Conservation (phyloP, 306 rosid genomes). For the Myrica gale region DNA sequence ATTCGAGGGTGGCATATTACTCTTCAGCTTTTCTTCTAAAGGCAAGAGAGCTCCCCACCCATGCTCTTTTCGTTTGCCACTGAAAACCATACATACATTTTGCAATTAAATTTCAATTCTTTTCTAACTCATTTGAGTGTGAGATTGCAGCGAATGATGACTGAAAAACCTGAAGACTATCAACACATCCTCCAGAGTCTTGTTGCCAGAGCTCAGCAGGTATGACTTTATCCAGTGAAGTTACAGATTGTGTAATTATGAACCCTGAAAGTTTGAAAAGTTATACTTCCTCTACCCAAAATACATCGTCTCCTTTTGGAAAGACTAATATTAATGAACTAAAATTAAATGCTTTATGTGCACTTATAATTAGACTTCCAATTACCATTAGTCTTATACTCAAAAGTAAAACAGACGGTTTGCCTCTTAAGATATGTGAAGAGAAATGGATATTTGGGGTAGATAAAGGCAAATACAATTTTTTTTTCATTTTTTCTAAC, state of each 20-base stretch:
- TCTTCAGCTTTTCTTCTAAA: constrained; percentile 96
- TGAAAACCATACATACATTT: constrained; percentile 15
- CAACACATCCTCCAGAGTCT: constrained; percentile 96
- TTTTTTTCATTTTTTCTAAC: too few species aligned
- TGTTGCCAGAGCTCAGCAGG: constrained; percentile 97
- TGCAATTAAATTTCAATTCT: constrained; percentile 8
- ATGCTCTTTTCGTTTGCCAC: constrained; percentile 25
- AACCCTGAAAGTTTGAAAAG: constrained; percentile 10
- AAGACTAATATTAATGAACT: not conserved
- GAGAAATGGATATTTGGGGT: not conserved
- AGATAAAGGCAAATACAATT: too few species aligned
- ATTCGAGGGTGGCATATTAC: constrained; percentile 95
- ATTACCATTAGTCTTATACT: not conserved
- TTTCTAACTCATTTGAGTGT: constrained; percentile 27
- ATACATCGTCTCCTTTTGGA: not conserved
- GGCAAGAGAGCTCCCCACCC: constrained; percentile 50
- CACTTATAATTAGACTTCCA: not conserved
- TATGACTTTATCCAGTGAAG: constrained; percentile 37
- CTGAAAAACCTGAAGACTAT: constrained; percentile 92
- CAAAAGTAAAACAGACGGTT: not conserved
- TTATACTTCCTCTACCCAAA: not conserved
- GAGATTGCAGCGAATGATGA: constrained; percentile 85
- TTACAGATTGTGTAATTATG: not conserved
- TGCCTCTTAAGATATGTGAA: not conserved
- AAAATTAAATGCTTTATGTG: not conserved